Evolutionary conservation across 176 grass and related monocot genomes (phyloP), one percentile per base, ranked within the genome.

Genomic region (Oryza australiensis): DNA sequence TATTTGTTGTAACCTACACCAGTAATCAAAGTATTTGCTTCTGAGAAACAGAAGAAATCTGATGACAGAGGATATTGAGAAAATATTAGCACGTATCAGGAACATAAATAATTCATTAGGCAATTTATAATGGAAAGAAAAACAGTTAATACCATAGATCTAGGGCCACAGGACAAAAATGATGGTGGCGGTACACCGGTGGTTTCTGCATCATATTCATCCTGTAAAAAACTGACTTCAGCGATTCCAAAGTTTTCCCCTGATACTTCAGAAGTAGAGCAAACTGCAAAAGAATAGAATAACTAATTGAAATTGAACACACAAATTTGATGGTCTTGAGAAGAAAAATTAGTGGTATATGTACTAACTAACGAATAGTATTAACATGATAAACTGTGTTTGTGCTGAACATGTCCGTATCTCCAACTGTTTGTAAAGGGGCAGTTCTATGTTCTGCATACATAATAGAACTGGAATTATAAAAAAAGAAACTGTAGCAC

Each of bases 61-160:
- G 6, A 77, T 70, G 51, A 32, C 53, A 32, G 24, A 75, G 20
- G 11, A 35, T 22, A 53, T 7, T 7, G 11, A 37, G 20, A 29
- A 33, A 23, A 32, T 43, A n/a, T 42, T 68, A 68, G 38, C 38
- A 67, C 15, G 72, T 40, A 68, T 26, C 24, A 75, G 37, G 18
- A 62, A 49, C 15, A 74, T 5, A 88, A 80, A 12, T 22, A 75
- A 4, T 64, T 55, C 62, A 43, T n/a, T 33, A 72, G 27, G 63
- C 20, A 64, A 11, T 76, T 66, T 29, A 79, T 73, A 64, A 62
- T 80, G 49, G 13, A 7, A 67, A 72, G 0, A 60, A 67, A 72
- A 83, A 91, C 79, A 37, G 26, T 49, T 74, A 79, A 48, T 92
- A 85, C 89, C 83, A 86, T 89, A 26, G 85, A 85, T 83, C 64